These are phyloP conservation scores for Daedaleopsis nitida DNA, from an alignment of 768 basidiomycete species.

Conservation along the genomic window DNA sequence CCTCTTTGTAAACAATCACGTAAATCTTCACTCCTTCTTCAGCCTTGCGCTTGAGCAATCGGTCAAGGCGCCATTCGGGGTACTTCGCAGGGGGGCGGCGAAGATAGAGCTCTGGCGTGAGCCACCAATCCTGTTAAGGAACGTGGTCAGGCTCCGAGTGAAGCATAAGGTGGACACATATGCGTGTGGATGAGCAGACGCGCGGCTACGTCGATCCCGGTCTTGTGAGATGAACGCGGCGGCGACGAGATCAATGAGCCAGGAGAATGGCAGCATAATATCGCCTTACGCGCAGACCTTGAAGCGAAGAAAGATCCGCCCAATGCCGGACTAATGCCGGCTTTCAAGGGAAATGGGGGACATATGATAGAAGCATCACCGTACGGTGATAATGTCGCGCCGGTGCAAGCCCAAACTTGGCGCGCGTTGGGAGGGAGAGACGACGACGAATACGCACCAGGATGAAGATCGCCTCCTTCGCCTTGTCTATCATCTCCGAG, in stretches of 20 bases:
- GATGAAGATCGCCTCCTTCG: constrained; percentile 87
- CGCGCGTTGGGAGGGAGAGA: not conserved
- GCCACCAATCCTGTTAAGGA: constrained; percentile 77
- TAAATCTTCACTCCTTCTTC: constrained; percentile 90
- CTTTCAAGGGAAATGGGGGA: not conserved
- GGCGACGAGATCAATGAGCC: too few relatives aligned
- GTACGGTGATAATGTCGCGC: not conserved
- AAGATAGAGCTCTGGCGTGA: constrained; percentile 92
- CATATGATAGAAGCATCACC: not conserved
- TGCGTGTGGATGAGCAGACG: not conserved
- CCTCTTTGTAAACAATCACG: constrained; percentile 95
- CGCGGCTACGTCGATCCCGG: not conserved
- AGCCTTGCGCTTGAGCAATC: constrained; percentile 84
- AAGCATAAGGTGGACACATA: not conserved
- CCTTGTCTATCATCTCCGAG: constrained; percentile 84
- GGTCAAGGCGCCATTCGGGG: constrained; percentile 88
- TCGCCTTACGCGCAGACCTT: too few relatives aligned
- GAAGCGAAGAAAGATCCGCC: not conserved
- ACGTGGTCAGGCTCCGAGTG: not conserved
- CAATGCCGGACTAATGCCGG: not conserved
- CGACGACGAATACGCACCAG: constrained; percentile 44
- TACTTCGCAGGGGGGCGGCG: constrained; percentile 87
- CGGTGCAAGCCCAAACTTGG: not conserved
- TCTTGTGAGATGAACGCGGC: not conserved
- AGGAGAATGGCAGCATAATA: too few relatives aligned